A percentile compares a stretch with the other conserved stretches of the same genome.
Evolutionary conservation across 2,329 filamentous ascomycete species (phyloP).

Genomic region (Monilinia fructigena): DNA sequence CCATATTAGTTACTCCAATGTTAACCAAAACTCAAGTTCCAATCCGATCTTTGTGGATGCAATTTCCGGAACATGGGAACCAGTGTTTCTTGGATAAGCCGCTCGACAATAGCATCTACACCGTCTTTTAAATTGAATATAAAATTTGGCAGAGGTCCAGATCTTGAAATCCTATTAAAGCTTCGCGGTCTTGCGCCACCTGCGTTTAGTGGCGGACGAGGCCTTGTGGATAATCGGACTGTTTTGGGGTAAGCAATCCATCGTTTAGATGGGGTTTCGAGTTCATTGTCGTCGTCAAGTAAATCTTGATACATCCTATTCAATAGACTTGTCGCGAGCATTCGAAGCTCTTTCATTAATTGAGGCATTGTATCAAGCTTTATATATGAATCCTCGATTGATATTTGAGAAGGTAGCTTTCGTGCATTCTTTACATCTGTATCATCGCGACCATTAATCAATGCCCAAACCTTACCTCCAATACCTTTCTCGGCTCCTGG

Average conservation of each 20-base stretch:
- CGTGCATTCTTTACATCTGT: constrained; percentile 69
- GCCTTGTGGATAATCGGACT: constrained; percentile 75
- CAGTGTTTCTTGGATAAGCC: constrained; percentile 67
- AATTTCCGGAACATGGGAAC: constrained; percentile 72
- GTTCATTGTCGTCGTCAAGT: constrained; percentile 45
- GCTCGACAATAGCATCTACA: constrained; percentile 61
- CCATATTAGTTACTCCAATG: constrained; percentile 84
- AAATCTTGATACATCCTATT: constrained; percentile 78
- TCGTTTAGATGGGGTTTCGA: constrained; percentile 30
- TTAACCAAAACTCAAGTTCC: constrained; percentile 84
- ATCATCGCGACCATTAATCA: constrained; percentile 79
- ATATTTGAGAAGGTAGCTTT: constrained; percentile 80
- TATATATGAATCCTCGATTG: constrained; percentile 89
- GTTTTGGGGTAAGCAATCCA: constrained; percentile 85
- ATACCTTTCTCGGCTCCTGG: constrained; percentile 70
- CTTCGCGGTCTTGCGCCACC: constrained; percentile 56
- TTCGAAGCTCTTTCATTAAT: constrained; percentile 66
- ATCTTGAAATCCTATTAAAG: constrained; percentile 73
- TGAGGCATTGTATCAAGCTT: constrained; percentile 63
- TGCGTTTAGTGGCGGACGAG: constrained; percentile 51
- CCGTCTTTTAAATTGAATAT: constrained; percentile 63
- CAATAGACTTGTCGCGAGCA: constrained; percentile 68
- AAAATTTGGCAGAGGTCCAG: constrained; percentile 69
- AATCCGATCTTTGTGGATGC: constrained; percentile 61
- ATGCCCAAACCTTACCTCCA: constrained; percentile 69